Base-by-base conservation (phyloP, 768 basidiomycete species). In the Kwoniella sp. region DNA sequence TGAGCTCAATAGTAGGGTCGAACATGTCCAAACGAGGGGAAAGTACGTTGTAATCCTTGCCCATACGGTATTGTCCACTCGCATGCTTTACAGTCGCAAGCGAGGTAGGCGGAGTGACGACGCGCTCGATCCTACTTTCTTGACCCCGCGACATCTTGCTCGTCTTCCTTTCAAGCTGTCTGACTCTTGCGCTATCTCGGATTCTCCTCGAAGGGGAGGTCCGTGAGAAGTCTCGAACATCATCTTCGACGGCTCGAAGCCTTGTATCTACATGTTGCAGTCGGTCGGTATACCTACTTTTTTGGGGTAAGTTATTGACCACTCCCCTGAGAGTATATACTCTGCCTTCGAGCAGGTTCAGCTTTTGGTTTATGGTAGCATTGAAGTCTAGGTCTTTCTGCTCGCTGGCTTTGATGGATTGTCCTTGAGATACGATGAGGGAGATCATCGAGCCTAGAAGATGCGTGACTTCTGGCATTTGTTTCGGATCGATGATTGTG, bases 321-420 rank as follows among this genome's bases (percentile, higher is more conserved):
- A 19, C 17, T 3, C 8, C 40, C 17, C 40, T 44, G 40, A 44
- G 40, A 19, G 40, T 44, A 44, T 9, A 9, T 44, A 44, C 17
- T 15, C 40, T 44, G 40, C 40, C 40, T 9, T 9, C 17, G 10
- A 44, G 40, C 17, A 44, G 17, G 40, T 44, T 44, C 8, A 44
- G 40, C 40, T 44, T 44, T 15, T 44, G 8, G 40, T 44, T 15
- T 15, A 44, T 44, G 17, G 17, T 9, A 9, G 40, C 3, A 3
- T 44, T 9, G 40, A 44, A 44, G 17, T 6, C 17, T 19, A 44
- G 17, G 17, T 44, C 40, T 44, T 24, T 15, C 19, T 50, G 24
- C 19, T 50, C 49, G 24, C 27, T 24, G 12, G 52, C 52, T n/a
- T 29, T 29, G 52, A 54, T 54, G 21, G 52, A 4, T 54, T 33